phyloP scores from a whole-genome alignment of 2,329 filamentous ascomycete genomes.

The Biscogniauxia sp. region DNA sequence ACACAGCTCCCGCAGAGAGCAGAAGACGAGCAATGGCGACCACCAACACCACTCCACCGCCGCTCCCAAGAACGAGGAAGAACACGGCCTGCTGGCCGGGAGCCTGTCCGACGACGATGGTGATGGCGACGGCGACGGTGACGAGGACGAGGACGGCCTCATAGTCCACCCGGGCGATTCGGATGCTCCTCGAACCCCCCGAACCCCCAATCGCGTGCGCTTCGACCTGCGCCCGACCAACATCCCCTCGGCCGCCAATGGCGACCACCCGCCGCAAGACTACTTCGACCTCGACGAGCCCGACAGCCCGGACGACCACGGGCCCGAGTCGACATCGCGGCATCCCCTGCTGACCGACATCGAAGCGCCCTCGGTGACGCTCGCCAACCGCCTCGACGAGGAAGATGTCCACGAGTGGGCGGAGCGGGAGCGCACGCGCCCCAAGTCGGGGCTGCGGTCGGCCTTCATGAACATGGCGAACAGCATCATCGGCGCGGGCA shows the following conservation, averaged over 20 bases:
- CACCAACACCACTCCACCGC: constrained; percentile 15
- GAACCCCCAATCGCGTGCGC: constrained; percentile 65
- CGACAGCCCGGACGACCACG: constrained; percentile 37
- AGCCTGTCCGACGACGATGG: constrained; percentile 26
- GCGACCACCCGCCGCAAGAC: constrained; percentile 21
- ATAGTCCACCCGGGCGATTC: constrained; percentile 25
- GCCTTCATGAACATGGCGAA: constrained; percentile 99
- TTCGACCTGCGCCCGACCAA: constrained; percentile 48
- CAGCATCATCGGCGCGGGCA: constrained; percentile 82
- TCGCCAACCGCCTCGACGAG: constrained; percentile 56
- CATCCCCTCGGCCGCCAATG: constrained; percentile 31
- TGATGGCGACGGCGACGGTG: constrained; percentile 21
- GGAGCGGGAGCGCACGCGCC: constrained; percentile 58
- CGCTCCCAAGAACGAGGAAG: constrained; percentile 35
- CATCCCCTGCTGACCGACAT: constrained; percentile 69
- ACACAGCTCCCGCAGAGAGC: constrained; percentile 28
- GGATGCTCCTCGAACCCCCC: constrained; percentile 37
- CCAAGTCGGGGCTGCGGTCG: constrained; percentile 79
- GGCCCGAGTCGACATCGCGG: constrained; percentile 48
- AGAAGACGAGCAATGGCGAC: constrained; percentile 16
- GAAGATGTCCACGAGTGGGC: constrained; percentile 45
- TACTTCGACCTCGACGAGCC: constrained; percentile 33
- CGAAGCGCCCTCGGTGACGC: constrained; percentile 65
- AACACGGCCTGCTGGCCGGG: constrained; percentile 36
- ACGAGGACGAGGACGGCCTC: constrained; percentile 19